Conservation (phyloP, 768 basidiomycete species). For the Russula emetica region DNA sequence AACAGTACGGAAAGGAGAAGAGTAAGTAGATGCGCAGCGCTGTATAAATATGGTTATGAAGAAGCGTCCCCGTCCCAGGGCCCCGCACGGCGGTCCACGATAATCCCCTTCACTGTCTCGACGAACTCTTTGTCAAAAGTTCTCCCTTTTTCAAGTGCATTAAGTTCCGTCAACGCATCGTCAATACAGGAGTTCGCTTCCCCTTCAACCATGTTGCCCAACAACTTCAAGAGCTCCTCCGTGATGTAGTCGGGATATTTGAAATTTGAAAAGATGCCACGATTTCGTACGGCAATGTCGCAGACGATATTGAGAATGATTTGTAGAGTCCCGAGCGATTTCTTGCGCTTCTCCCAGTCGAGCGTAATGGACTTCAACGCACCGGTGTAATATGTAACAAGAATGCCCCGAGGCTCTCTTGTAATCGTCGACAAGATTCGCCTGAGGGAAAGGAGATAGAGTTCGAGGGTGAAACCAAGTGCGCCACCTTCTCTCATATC, state of each 20-base stretch:
- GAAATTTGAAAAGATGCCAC: background rate
- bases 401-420: background rate
- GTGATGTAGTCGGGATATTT: background rate
- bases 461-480: conserved; percentile 1
- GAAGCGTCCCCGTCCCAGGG: too few species aligned
- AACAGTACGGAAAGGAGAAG: too few species aligned
- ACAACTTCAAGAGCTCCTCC: conserved; percentile 4
- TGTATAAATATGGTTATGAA: too few species aligned
- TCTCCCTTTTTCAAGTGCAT: too few species aligned
- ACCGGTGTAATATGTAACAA: background rate
- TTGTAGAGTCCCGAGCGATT: conserved; percentile 1
- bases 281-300: background rate
- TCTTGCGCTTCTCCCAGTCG: too few species aligned
- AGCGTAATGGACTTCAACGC: too few species aligned
- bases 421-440: background rate
- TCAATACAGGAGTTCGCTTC: too few species aligned
- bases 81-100: too few species aligned
- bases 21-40: too few species aligned
- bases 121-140: too few species aligned
- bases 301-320: conserved; percentile 6
- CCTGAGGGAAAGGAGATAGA: background rate
- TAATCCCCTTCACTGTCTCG: too few species aligned
- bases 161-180: too few species aligned
- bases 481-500: background rate
- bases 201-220: conserved; percentile 1